Evolutionary conservation across 176 grass and related monocot species (phyloP), one percentile per base, ranked within the genome.

Genomic region (Eragrostis nindensis): DNA sequence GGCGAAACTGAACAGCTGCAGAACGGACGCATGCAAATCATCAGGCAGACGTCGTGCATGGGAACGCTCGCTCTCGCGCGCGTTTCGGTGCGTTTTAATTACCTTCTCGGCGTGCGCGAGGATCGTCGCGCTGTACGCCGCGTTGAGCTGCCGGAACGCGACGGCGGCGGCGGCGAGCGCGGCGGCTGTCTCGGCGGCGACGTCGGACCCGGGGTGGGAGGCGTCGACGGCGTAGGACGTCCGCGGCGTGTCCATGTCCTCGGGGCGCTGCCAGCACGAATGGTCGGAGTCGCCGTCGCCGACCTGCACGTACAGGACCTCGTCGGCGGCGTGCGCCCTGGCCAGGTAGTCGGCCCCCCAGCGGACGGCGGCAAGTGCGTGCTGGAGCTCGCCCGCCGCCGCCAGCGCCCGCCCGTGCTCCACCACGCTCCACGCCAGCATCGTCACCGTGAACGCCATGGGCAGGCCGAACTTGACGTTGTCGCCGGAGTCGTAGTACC

Each of bases 201-300:
- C 83, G 73, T 98, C 92, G 21, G 92, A 98, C 0, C 95, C 95
- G 0, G 89, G 95, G 4, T 63, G 30, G 27, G 76, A 41, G 5
- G 65, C 80, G 50, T 75, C 78, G 18, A 97, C 75, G n/a, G 56
- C 49, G 71, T 75, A 97, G 0, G 80, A 5, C 17, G 70, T 50
- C 39, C 95, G 79, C 0, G 92, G 92, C 1, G 87, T 94, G 57
- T 91, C 89, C 95, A 98, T 98, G 86, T 98, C 92, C 82, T 98
- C 95, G 7, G 95, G 92, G 0, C 95, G 56, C 77, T 98, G 22
- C 95, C 95, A 98, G 81, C 92, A 98, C 0, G 42, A 24, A 63
- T 98, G 95, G 90, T 98, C 95, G 46, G 92, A 87, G 68, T 83
- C 67, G 16, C 95, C 95, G 24, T 98, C 90, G 39, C 95, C 95